Conservation (phyloP, 257 asterid species). For the Primulina huaijiensis region DNA sequence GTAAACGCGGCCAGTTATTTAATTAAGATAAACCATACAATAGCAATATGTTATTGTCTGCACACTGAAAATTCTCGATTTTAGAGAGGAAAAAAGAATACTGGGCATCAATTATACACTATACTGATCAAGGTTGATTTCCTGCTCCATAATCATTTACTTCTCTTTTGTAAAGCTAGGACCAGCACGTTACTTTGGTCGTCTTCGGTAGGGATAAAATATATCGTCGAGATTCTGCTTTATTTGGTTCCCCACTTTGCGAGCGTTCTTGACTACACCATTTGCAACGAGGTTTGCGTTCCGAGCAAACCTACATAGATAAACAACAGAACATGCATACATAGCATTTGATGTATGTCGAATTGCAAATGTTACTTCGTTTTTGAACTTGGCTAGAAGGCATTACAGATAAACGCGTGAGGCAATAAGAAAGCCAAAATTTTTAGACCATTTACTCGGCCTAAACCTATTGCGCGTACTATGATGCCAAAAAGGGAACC, state of each 20-base stretch:
- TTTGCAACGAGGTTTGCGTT: slow-evolving; percentile 76
- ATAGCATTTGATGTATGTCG: background rate
- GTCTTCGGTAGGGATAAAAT: slow-evolving; percentile 52
- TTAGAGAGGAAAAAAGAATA: background rate
- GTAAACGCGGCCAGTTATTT: too few species aligned
- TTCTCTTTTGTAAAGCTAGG: background rate
- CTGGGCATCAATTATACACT: background rate
- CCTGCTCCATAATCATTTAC: background rate
- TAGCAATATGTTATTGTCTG: background rate
- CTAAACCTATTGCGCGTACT: background rate
- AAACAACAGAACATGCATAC: background rate
- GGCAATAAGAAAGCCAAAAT: background rate
- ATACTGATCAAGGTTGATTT: background rate
- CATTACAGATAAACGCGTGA: background rate
- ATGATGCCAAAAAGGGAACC: slow-evolving; percentile 4
- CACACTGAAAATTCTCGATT: background rate
- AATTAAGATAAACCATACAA: background rate
- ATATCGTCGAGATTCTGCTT: slow-evolving; percentile 59
- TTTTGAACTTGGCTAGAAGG: background rate
- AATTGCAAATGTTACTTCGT: background rate
- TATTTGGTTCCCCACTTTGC: slow-evolving; percentile 67
- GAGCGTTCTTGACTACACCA: slow-evolving; percentile 71
- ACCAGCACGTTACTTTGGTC: slow-evolving; percentile 52
- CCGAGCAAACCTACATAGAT: slow-evolving; percentile 51
- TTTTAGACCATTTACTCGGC: background rate